These are phyloP conservation scores for Claviceps paspali DNA, from an alignment of 2,329 filamentous ascomycete species.

Conservation along the genomic window DNA sequence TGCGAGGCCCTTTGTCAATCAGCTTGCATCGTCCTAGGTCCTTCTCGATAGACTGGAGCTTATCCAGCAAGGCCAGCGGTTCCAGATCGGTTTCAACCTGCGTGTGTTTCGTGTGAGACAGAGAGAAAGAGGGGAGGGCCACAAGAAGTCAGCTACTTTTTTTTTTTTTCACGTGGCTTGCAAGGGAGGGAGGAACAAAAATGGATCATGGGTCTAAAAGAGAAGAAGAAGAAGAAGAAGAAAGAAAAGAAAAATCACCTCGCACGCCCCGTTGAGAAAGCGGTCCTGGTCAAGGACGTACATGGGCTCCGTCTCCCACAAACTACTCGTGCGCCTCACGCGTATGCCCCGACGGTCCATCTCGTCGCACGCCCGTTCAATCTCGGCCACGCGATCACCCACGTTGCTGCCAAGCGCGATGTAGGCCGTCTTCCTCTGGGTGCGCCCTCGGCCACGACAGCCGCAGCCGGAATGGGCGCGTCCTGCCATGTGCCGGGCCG, in stretches of 20 bases:
- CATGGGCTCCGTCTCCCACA: slow-evolving; percentile 96
- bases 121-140: no score
- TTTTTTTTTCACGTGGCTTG: no score
- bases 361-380: slow-evolving; percentile 66
- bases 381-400: slow-evolving; percentile 69
- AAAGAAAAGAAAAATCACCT: slow-evolving; percentile 35
- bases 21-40: slow-evolving; percentile 65
- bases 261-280: slow-evolving; percentile 86
- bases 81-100: slow-evolving; percentile 68
- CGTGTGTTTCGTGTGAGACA: no score
- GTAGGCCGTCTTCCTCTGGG: slow-evolving; percentile 48
- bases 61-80: slow-evolving; percentile 62
- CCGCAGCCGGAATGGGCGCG: slow-evolving; percentile 18
- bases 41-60: slow-evolving; percentile 72
- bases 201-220: neutral
- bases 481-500: neutral
- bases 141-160: no score
- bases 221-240: neutral
- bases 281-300: slow-evolving; percentile 79
- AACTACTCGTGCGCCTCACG: slow-evolving; percentile 64
- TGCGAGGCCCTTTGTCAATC: slow-evolving; percentile 85
- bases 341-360: slow-evolving; percentile 61
- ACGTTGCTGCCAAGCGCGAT: slow-evolving; percentile 89
- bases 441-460: slow-evolving; percentile 18
- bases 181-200: no score